Percentiles rank a stretch among this genome's conserved stretches.
These are phyloP conservation scores for Fraxinus angustifolia DNA, from an alignment of 305 asterid genomes.

Conservation along the genomic window DNA sequence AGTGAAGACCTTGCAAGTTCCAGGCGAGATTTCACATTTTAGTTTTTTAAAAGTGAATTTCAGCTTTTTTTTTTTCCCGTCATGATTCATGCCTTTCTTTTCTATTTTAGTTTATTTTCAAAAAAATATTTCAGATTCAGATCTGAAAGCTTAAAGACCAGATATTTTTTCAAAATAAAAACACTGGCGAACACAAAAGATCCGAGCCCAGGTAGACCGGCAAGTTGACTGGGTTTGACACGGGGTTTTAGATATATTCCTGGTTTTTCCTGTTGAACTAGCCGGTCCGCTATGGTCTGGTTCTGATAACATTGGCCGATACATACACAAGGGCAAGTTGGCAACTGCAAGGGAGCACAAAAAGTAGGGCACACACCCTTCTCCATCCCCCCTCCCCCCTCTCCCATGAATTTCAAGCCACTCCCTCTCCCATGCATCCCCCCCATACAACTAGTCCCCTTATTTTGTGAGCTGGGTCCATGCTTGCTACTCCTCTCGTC, in stretches of 20 bases:
- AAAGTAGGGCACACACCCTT: neutral
- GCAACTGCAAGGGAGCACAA: neutral
- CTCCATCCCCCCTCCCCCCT: neutral
- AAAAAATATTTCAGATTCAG: neutral
- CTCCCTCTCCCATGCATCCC: neutral
- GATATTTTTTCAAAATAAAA: too few species aligned
- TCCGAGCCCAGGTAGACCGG: neutral
- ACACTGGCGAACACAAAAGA: neutral
- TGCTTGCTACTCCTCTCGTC: neutral
- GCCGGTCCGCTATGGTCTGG: neutral
- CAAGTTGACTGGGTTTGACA: neutral
- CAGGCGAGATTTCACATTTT: neutral
- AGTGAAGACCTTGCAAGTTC: neutral
- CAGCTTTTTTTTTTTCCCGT: neutral
- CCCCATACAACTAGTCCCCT: neutral
- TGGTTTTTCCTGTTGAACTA: neutral
- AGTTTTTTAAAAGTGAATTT: neutral
- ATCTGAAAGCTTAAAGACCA: neutral
- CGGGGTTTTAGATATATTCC: neutral
- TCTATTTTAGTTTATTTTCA: neutral
- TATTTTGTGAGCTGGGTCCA: neutral
- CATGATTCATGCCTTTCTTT: neutral
- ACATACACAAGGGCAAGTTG: neutral
- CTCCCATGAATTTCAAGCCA: neutral
- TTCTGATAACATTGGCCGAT: neutral